Conservation (phyloP, 202 grass and related monocot species). For the Setaria viridis region DNA sequence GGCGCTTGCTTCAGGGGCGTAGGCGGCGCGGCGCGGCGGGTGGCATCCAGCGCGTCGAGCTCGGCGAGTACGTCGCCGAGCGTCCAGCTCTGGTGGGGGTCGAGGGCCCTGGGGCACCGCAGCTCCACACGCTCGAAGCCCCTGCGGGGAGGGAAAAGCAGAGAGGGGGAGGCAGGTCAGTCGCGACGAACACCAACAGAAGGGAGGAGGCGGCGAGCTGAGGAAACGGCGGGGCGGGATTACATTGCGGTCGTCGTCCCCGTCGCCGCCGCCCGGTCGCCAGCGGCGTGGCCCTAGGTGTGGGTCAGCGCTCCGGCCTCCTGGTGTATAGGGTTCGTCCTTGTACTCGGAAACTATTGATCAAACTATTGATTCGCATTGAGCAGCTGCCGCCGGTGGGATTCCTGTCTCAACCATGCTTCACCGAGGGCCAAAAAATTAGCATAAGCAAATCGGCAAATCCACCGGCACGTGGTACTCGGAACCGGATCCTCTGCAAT, state of each 20-base stretch:
- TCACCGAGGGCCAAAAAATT: too few relatives aligned
- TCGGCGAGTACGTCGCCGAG: constrained; percentile 59
- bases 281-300: not conserved
- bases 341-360: not conserved
- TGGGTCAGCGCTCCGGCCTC: not conserved
- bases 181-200: not conserved
- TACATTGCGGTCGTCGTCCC: constrained; percentile 25
- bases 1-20: constrained; percentile 53
- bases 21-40: not conserved
- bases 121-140: constrained; percentile 58
- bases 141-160: constrained; percentile 27
- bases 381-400: too few relatives aligned
- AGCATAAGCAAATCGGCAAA: too few relatives aligned
- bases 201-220: not conserved
- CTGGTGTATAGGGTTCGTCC: not conserved
- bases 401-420: too few relatives aligned
- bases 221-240: not conserved
- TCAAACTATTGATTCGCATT: too few relatives aligned
- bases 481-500: too few relatives aligned
- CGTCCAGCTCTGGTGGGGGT: constrained; percentile 58
- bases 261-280: not conserved
- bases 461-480: too few relatives aligned
- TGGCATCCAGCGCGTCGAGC: constrained; percentile 52
- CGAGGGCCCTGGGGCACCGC: constrained; percentile 49
- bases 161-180: constrained; percentile 21